Evolutionary conservation across 129 eudicot genomes (phyloP).

Genomic region (Flaveria sonorensis): DNA sequence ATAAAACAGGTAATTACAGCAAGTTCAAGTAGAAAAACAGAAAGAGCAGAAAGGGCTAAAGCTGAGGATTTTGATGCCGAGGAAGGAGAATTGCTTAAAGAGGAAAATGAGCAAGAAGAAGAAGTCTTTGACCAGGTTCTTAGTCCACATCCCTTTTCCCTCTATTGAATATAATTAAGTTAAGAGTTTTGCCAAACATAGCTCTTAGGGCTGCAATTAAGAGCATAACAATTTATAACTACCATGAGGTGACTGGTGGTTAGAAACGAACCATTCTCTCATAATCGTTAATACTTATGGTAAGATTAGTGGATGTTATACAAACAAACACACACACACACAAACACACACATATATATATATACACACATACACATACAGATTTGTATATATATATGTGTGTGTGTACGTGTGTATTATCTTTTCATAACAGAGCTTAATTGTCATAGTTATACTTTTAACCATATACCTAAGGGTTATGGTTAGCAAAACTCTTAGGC

Average conservation of each 20-base stretch:
- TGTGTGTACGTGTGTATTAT: too few relatives aligned
- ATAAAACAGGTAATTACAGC: constrained; percentile 96
- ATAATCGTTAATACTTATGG: not conserved
- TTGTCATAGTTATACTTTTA: not conserved
- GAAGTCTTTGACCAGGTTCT: constrained; percentile 97
- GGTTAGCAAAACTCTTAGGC: not conserved
- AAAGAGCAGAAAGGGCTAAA: constrained; percentile 90
- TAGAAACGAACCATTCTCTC: not conserved
- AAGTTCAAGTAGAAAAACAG: constrained; percentile 92
- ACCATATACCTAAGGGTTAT: not conserved
- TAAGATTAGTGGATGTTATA: not conserved
- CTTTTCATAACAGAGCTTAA: too few relatives aligned
- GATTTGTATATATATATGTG: too few relatives aligned
- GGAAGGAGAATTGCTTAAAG: constrained; percentile 88
- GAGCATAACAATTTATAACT: not conserved
- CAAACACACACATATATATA: too few relatives aligned
- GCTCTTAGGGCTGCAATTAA: not conserved
- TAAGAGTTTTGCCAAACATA: not conserved
- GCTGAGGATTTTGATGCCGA: constrained; percentile 99
- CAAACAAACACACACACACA: too few relatives aligned
- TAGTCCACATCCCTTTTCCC: not conserved
- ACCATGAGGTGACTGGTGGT: not conserved
- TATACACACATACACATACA: too few relatives aligned
- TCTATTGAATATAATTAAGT: not conserved
- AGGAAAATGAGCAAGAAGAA: constrained; percentile 99